Conservation (phyloP, 176 grass and related monocot species). For the Pontederia paniculata region DNA sequence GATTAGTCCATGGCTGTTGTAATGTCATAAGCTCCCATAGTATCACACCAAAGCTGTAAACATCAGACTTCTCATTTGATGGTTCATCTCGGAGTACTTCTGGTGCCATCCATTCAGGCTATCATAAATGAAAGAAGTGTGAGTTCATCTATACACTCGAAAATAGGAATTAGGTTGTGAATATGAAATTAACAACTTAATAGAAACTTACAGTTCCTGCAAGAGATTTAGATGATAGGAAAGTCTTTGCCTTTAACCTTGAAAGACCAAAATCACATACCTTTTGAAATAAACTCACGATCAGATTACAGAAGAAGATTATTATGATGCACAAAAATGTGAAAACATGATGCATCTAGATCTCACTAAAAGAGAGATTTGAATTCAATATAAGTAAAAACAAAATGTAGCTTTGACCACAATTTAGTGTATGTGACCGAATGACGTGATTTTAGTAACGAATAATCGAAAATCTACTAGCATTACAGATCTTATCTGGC, state of each 20-base stretch:
- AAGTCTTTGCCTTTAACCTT: slow-evolving; percentile 81
- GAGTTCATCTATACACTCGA: neutral
- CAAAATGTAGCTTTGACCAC: no score
- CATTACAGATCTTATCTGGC: no score
- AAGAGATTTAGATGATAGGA: slow-evolving; percentile 85
- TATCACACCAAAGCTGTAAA: slow-evolving; percentile 89
- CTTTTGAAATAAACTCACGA: slow-evolving; percentile 13
- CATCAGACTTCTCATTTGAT: slow-evolving; percentile 98
- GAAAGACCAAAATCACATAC: slow-evolving; percentile 99
- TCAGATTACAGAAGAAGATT: no score
- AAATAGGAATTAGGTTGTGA: neutral
- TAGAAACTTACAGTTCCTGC: slow-evolving; percentile 86
- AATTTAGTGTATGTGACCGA: no score
- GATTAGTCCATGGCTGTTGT: slow-evolving; percentile 91
- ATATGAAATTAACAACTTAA: neutral
- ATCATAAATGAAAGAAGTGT: slow-evolving; percentile 21
- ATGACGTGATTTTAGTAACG: no score
- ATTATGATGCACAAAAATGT: no score
- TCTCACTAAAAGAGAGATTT: no score
- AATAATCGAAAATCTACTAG: no score
- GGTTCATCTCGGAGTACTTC: slow-evolving; percentile 93
- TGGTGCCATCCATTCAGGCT: slow-evolving; percentile 99
- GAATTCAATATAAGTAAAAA: no score
- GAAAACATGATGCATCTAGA: no score
- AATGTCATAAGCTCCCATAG: slow-evolving; percentile 97